Conservation (phyloP, 2,329 filamentous ascomycete species). For the Hymenotorrendiella dingleyae region DNA sequence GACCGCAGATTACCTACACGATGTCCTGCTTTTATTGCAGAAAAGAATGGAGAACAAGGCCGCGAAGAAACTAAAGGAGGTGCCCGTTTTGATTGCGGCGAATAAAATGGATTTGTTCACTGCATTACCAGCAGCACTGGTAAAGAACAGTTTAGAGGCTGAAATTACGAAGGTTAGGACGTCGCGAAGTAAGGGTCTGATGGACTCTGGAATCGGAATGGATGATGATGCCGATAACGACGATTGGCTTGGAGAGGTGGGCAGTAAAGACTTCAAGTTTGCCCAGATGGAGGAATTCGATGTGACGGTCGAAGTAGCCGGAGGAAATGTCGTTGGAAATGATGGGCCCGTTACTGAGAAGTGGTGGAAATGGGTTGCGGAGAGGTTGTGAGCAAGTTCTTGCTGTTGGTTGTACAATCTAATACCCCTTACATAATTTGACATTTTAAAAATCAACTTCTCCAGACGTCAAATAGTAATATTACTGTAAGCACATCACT, state of each 20-base stretch:
- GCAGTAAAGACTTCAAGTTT: conserved; percentile 73
- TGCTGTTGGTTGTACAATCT: too few relatives aligned
- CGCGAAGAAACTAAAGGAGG: conserved; percentile 49
- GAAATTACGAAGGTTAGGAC: conserved; percentile 75
- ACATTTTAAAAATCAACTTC: too few relatives aligned
- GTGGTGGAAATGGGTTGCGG: conserved; percentile 90
- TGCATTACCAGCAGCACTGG: conserved; percentile 71
- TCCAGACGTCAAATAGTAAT: too few relatives aligned
- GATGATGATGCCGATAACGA: conserved; percentile 69
- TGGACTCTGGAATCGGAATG: conserved; percentile 72
- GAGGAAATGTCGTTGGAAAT: conserved; percentile 60
- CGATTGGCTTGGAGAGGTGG: conserved; percentile 77
- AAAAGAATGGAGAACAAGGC: conserved; percentile 57
- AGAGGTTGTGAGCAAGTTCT: conserved; percentile 57
- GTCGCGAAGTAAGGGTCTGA: conserved; percentile 71
- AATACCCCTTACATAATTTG: too few relatives aligned
- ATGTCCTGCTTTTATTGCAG: conserved; percentile 78
- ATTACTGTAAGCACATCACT: too few relatives aligned
- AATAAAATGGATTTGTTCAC: conserved; percentile 98
- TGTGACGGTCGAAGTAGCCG: conserved; percentile 68
- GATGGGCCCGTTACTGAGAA: conserved; percentile 66
- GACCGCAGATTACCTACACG: conserved; percentile 80
- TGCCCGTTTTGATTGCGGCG: conserved; percentile 78
- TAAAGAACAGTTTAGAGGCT: conserved; percentile 68
- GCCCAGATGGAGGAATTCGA: conserved; percentile 77